Base-by-base conservation (phyloP, 2,329 filamentous ascomycete genomes). In the Bipolaris victoriae region DNA sequence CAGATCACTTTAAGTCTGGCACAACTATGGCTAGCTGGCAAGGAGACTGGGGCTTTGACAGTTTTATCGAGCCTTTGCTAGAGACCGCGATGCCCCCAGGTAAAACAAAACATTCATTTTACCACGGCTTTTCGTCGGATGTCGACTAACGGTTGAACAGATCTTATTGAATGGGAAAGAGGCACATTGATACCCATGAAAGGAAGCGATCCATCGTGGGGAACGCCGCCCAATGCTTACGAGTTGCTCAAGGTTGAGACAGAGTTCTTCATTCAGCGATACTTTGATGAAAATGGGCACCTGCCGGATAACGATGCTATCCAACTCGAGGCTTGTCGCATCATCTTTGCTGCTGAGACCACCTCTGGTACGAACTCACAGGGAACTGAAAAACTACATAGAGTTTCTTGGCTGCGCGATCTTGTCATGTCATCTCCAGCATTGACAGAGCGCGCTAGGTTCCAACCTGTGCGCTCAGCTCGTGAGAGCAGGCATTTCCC, bases 251-350 rank as follows among this genome's bases (percentile, higher is more conserved):
- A 70, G 37, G 49, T 68, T 4, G 68, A 71, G n/a, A 55, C 64
- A 1, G 67, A 68, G 9, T 61, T 59, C 41, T 65, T 62, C 26
- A 65, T 66, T 9, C 69, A 69, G 29, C 61, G 55, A 1, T 63
- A 63, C 37, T 66, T 67, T n/a, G 64, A 68, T n/a, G 60, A 53
- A 0, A 55, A 55, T 3, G 61, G 64, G 1, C 62, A 52, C 18
- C 48, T 70, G n/a, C 68, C 67, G 1, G 58, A 60, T 1, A 64
- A 69, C 10, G 52, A 67, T 9, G 57, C 55, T 4, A 68, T 71
- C 41, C 68, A 70, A 41, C 58, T 66, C 26, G 68, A 71, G 37
- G 68, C 67, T 1, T 71, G 68, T 26, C 66, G 68, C 16, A 65
- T 71, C 20, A 65, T 71, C n/a, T 70, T 69, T 35, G 65, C 66